Evolutionary conservation across 129 eudicot genomes (phyloP).

Genomic region (Dittrichia graveolens): DNA sequence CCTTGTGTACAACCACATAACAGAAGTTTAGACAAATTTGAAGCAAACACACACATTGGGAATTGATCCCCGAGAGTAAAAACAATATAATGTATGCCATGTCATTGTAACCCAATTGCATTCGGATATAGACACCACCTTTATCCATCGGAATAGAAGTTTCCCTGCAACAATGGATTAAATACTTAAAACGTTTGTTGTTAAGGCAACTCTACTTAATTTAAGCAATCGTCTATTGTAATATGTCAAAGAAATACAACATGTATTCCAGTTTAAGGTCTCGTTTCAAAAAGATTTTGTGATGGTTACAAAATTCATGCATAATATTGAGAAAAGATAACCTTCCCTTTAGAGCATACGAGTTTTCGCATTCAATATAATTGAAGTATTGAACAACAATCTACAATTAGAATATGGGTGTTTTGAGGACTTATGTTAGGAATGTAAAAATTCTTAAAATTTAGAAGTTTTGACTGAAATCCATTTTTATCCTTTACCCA

Average conservation of each 20-base stretch:
- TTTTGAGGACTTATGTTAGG: not conserved
- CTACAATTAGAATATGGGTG: not conserved
- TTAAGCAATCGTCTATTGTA: no score
- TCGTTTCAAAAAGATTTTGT: no score
- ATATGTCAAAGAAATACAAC: no score
- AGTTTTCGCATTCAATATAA: not conserved
- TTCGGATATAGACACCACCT: slow-evolving; percentile 57
- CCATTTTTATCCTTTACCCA: not conserved
- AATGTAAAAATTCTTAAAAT: not conserved
- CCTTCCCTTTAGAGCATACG: not conserved
- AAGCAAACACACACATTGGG: slow-evolving; percentile 53
- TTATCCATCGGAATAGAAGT: slow-evolving; percentile 60
- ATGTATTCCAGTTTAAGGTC: no score
- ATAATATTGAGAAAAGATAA: slow-evolving; percentile 11
- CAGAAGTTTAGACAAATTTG: slow-evolving; percentile 52
- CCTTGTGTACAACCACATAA: slow-evolving; percentile 67
- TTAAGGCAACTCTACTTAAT: no score
- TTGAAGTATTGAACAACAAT: slow-evolving; percentile 11
- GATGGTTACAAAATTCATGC: no score
- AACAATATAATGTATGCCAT: slow-evolving; percentile 58
- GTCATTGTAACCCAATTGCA: slow-evolving; percentile 62
- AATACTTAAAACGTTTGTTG: no score
- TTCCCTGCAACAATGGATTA: slow-evolving; percentile 54
- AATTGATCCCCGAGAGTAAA: slow-evolving; percentile 64
- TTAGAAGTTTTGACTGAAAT: slow-evolving; percentile 1